Evolutionary conservation across 2,329 filamentous ascomycete species (phyloP), one percentile per base, ranked within the genome.

Genomic region (Aspergillus felis): DNA sequence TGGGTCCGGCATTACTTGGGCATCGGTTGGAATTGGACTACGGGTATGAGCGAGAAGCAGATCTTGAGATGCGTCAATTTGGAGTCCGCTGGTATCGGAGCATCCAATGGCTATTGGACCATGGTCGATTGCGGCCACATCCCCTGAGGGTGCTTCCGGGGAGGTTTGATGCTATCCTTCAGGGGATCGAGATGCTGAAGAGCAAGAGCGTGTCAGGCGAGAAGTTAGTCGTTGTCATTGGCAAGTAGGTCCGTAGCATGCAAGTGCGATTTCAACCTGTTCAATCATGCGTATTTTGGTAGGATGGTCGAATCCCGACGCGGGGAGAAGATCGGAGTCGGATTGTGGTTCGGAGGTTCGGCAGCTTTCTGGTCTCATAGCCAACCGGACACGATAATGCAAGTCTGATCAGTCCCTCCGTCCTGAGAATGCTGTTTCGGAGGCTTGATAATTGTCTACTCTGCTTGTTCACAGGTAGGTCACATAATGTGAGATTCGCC

Each of bases 1-100:
- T 75, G 52, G 69, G 55, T 4, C 56, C 64, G 1, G 62, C 60
- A 1, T 63, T 73, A 5, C 64, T 69, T 42, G 73, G 73, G 1
- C 6, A 61, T 7, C 51, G 57, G 24, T 55, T 65, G 53, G 54
- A 54, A 4, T 61, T 66, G 63, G 63, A 59, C 24, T 61, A 57
- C 9, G 62, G 55, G 8, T 71, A 68, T 41, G 59, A 55, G 9
- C 60, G 62, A 5, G 53, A 61, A 28, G 56, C 60, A 4, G 29
- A 38, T 22, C 50, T 60, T 5, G 58, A 60, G 10, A 55, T 56
- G 2, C 56, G 59, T 20, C 17, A 22, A 27, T 56, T 56, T 48
- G 29, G 56, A 24, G 22, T 50, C 42, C 24, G 56, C n/a, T 35
- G 44, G 3, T 54, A 57, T 41, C 32, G 14, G 7, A 25, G 10